phyloP scores from a whole-genome alignment of 176 grass and related monocot genomes.

The Oryza officinalis region DNA sequence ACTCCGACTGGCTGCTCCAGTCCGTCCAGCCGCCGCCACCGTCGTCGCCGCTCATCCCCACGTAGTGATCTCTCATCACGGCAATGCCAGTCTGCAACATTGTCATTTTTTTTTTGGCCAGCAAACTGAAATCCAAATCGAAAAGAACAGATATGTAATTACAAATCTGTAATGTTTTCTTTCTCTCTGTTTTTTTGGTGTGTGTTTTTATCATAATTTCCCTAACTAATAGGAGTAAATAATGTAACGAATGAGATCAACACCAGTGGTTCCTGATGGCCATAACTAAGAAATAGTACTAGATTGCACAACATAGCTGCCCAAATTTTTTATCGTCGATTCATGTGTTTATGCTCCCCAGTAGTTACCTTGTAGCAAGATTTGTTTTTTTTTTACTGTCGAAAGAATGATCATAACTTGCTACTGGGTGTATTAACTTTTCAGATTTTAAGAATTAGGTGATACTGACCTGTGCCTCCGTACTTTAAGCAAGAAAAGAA shows the following conservation, averaged over 20 bases:
- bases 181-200: not conserved
- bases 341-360: not conserved
- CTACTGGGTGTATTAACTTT: not conserved
- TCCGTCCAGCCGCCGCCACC: slow-evolving; percentile 34
- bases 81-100: not conserved
- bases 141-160: slow-evolving; percentile 27
- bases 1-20: slow-evolving; percentile 55
- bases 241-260: slow-evolving; percentile 6
- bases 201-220: not conserved
- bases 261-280: not conserved
- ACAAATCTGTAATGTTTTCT: not conserved
- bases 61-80: not conserved
- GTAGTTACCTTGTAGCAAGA: no score
- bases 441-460: not conserved
- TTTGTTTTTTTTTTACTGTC: not conserved
- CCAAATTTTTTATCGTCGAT: not conserved
- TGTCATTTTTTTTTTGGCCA: not conserved
- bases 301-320: no score
- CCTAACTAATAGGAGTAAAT: slow-evolving; percentile 14
- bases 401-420: not conserved
- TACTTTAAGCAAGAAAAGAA: not conserved
- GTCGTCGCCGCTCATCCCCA: slow-evolving; percentile 54
- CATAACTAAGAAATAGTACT: not conserved
- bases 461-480: not conserved
- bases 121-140: not conserved